Conservation (phyloP, 805 yeast species). For the Tetrapisispora fleetii region DNA sequence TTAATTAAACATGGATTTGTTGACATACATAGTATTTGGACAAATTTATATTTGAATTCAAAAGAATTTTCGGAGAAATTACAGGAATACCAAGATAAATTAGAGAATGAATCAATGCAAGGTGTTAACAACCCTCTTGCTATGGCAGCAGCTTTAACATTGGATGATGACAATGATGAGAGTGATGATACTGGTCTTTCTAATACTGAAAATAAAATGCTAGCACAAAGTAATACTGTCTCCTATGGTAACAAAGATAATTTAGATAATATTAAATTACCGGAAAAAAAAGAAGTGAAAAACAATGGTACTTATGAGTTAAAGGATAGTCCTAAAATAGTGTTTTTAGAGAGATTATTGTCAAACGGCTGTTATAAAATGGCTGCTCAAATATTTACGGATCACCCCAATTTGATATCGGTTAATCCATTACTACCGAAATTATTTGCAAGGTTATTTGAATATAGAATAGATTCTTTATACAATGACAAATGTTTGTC, state of each 20-base stretch:
- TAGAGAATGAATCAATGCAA: slow-evolving; percentile 46
- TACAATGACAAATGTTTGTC: slow-evolving; percentile 3
- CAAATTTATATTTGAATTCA: slow-evolving; percentile 45
- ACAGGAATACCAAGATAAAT: slow-evolving; percentile 34
- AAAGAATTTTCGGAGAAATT: slow-evolving; percentile 38
- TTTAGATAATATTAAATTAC: not conserved
- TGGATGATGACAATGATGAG: slow-evolving; percentile 53
- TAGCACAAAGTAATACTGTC: not conserved
- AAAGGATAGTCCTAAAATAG: slow-evolving; percentile 29
- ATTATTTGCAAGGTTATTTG: slow-evolving; percentile 41
- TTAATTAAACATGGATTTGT: slow-evolving; percentile 59
- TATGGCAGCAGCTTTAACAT: slow-evolving; percentile 71
- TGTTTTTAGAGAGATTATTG: slow-evolving; percentile 44
- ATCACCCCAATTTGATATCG: slow-evolving; percentile 51
- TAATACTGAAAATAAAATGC: not conserved
- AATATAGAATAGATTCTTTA: slow-evolving; percentile 41
- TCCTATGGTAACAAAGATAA: not conserved
- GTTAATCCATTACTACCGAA: slow-evolving; percentile 41
- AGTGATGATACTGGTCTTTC: slow-evolving; percentile 26
- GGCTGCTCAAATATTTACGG: slow-evolving; percentile 45
- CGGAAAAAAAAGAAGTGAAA: slow-evolving; percentile 8
- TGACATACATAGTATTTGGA: slow-evolving; percentile 51
- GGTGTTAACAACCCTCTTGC: slow-evolving; percentile 76
- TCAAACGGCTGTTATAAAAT: slow-evolving; percentile 55
- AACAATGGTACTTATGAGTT: slow-evolving; percentile 11